phyloP scores from a whole-genome alignment of 2,329 filamentous ascomycete genomes.

The Lasiodiplodia sp. region DNA sequence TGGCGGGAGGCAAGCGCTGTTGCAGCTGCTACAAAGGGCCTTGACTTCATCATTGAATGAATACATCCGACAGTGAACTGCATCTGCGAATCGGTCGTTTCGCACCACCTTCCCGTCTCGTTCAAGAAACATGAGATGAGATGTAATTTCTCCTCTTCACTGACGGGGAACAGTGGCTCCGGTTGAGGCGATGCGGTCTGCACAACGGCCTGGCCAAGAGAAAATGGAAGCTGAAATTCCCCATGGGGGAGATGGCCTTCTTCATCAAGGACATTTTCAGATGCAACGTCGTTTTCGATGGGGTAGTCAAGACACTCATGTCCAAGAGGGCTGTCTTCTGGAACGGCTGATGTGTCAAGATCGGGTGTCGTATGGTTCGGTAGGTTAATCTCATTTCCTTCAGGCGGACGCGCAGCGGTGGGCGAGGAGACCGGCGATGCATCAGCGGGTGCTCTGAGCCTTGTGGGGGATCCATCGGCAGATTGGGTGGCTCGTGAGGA shows the following conservation, averaged over 20 bases:
- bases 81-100: neutral
- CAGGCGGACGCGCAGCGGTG: neutral
- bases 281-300: no score
- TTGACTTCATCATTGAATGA: neutral
- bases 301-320: no score
- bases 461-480: slow-evolving; percentile 2
- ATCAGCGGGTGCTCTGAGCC: neutral
- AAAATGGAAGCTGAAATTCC: neutral
- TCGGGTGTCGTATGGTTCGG: neutral
- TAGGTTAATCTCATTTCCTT: neutral
- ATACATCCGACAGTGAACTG: neutral
- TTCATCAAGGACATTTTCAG: no score
- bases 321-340: no score
- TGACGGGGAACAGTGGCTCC: neutral
- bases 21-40: neutral
- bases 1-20: slow-evolving; percentile 8
- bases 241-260: no score
- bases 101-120: neutral
- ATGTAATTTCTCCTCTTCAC: neutral
- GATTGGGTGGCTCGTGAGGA: neutral
- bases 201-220: neutral
- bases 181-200: neutral
- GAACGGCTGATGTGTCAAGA: no score
- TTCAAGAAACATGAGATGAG: neutral
- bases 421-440: neutral